These are phyloP conservation scores for Candida pseudoviswanathii DNA, from an alignment of 1,139 yeast species.

Conservation along the genomic window DNA sequence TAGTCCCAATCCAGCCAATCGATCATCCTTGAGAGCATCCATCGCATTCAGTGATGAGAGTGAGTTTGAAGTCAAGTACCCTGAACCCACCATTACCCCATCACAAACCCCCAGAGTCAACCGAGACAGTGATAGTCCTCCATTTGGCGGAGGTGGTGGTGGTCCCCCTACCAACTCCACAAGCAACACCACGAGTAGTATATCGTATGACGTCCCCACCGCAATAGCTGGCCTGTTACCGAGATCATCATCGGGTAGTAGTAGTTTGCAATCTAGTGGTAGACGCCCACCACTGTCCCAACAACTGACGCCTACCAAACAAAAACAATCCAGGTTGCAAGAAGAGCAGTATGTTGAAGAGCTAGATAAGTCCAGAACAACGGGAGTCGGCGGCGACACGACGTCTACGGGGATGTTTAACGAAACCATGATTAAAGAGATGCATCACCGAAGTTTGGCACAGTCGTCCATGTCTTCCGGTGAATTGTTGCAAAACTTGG, in stretches of 20 bases:
- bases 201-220: conserved; percentile 7
- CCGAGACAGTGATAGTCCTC: conserved; percentile 4
- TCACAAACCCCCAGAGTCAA: conserved; percentile 13
- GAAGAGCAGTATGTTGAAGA: conserved; percentile 5
- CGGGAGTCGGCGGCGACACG: not conserved
- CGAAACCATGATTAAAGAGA: conserved; percentile 15
- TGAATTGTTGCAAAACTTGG: conserved; percentile 36
- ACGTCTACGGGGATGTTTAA: conserved; percentile 9
- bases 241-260: conserved; percentile 6
- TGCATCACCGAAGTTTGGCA: conserved; percentile 16
- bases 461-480: conserved; percentile 38
- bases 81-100: conserved; percentile 17
- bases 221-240: conserved; percentile 14
- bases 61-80: conserved; percentile 14
- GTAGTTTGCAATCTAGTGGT: not conserved
- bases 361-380: not conserved
- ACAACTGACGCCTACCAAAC: conserved; percentile 1
- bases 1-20: conserved; percentile 3
- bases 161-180: not conserved
- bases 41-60: conserved; percentile 19
- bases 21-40: conserved; percentile 12
- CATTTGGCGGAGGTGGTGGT: conserved; percentile 3
- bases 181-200: conserved; percentile 1
- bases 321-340: conserved; percentile 3
- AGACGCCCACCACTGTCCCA: not conserved